A percentile compares a stretch with the other conserved stretches of the same genome.
These are phyloP conservation scores for Blastocystis sp. DNA, from an alignment of 352 stramenopile genomes.

Conservation along the genomic window DNA sequence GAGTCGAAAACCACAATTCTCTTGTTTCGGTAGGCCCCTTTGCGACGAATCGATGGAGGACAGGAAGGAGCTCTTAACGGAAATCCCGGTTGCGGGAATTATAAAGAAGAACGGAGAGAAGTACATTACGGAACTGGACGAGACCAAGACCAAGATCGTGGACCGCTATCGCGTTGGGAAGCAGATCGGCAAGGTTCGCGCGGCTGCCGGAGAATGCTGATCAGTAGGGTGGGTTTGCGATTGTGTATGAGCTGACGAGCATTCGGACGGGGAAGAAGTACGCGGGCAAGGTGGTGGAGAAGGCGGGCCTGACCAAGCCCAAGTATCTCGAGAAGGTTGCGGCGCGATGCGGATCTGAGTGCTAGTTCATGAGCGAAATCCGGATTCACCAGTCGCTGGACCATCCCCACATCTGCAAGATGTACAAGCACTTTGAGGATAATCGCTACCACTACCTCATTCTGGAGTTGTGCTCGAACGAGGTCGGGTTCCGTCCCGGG, in stretches of 20 bases:
- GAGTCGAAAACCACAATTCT: too few species aligned
- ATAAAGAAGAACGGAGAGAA: conserved; percentile 40
- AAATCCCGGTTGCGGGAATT: conserved; percentile 8
- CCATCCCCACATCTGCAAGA: conserved; percentile 89
- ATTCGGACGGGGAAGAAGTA: conserved; percentile 60
- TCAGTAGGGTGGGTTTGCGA: conserved; percentile 55
- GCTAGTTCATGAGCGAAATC: conserved; percentile 71
- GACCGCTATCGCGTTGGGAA: conserved; percentile 58
- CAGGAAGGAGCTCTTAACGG: not conserved
- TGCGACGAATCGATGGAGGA: not conserved
- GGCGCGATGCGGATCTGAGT: not conserved
- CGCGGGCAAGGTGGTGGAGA: conserved; percentile 60
- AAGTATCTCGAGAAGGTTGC: conserved; percentile 58
- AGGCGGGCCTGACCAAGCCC: conserved; percentile 25
- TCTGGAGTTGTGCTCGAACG: conserved; percentile 83
- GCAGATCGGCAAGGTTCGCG: conserved; percentile 44
- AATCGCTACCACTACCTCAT: conserved; percentile 83
- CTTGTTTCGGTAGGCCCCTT: too few species aligned
- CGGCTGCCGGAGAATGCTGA: not conserved
- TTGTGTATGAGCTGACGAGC: conserved; percentile 63
- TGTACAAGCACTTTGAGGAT: conserved; percentile 88
- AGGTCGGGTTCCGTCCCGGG: conserved; percentile 83
- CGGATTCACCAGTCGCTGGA: conserved; percentile 76
- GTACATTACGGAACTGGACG: conserved; percentile 66
- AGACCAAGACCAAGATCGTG: conserved; percentile 55